phyloP scores from a whole-genome alignment of 805 yeast species.

The Lachancea lanzarotensis region DNA sequence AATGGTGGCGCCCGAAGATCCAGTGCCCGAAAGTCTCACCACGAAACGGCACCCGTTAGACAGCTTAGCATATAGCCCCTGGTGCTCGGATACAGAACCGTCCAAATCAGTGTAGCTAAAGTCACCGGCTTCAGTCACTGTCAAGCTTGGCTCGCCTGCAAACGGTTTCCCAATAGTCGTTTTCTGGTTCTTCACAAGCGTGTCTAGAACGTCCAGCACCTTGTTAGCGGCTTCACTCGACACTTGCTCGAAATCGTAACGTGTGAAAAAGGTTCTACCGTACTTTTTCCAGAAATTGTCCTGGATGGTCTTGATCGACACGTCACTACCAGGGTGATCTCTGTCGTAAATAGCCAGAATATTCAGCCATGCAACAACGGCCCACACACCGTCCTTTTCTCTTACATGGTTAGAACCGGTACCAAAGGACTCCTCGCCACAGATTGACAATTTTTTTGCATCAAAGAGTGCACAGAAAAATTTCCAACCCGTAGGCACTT shows the following conservation, averaged over 20 bases:
- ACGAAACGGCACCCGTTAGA: slow-evolving; percentile 79
- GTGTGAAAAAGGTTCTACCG: slow-evolving; percentile 95
- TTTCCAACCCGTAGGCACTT: slow-evolving; percentile 99
- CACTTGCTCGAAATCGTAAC: slow-evolving; percentile 89
- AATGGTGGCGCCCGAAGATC: slow-evolving; percentile 96
- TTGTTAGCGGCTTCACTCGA: slow-evolving; percentile 65
- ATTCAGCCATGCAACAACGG: slow-evolving; percentile 94
- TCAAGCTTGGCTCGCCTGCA: slow-evolving; percentile 40
- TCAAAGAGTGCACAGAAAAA: slow-evolving; percentile 95
- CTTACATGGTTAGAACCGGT: slow-evolving; percentile 97
- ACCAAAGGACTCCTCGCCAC: slow-evolving; percentile 98
- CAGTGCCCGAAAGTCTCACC: slow-evolving; percentile 92
- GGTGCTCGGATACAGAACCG: slow-evolving; percentile 81
- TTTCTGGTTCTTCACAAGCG: slow-evolving; percentile 32
- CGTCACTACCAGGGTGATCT: slow-evolving; percentile 48
- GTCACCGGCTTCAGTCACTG: slow-evolving; percentile 73
- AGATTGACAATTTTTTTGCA: slow-evolving; percentile 84
- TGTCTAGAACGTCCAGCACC: slow-evolving; percentile 50
- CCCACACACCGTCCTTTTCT: slow-evolving; percentile 98
- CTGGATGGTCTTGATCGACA: slow-evolving; percentile 76
- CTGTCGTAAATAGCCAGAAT: slow-evolving; percentile 79
- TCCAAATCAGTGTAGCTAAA: slow-evolving; percentile 91
- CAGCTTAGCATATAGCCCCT: slow-evolving; percentile 81
- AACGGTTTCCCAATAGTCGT: slow-evolving; percentile 47
- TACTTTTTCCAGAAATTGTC: slow-evolving; percentile 80